Evolutionary conservation across 345 rosid species (phyloP), one percentile per base, ranked within the genome.

Genomic region (Draba incana): DNA sequence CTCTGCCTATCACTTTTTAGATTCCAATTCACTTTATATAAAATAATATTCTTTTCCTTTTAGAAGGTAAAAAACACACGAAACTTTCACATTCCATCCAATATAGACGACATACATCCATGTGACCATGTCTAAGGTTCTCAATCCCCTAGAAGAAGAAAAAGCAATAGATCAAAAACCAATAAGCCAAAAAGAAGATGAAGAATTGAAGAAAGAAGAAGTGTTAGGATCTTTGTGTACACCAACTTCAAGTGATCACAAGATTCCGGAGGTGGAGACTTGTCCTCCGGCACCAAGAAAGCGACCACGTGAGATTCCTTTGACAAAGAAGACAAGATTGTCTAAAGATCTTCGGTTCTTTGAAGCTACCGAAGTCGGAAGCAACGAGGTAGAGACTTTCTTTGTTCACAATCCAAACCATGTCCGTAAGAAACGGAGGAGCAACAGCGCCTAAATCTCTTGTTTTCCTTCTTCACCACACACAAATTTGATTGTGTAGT

Each of bases 81-180:
- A 74, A 74, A 51, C 62, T 66, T 66, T 66, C 49, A 20, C 68
- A 68, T 23, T 68, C 62, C 54, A 24, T 68, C 62, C 54, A 24
- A 43, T 54, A 67, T 44, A 42, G 71, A 44, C 42, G 24, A 68
- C 64, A 57, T n/a, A 23, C 72, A 59, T 72, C 60, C 76, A 72
- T 64, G 76, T 64, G 76, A 66, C 77, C 69, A 74, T 74, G 78
- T 74, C 78, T 46, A 74, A 67, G 63, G 45, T 66, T 67, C 73
- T 61, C 68, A 45, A 74, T 37, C 50, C 69, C 73, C 63, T 3
- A 45, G 78, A 67, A 60, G 63, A 45, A 67, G 63, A 41, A 56
- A 57, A 39, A 5, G 33, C 8, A 51, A 57, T 16, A 61, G 68
- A 72, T 60, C 59, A 64, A n/a, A 56, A 20, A 28, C 59, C 61